Base-by-base conservation (phyloP, 202 grass and related monocot genomes). In the Zoysia matrella region DNA sequence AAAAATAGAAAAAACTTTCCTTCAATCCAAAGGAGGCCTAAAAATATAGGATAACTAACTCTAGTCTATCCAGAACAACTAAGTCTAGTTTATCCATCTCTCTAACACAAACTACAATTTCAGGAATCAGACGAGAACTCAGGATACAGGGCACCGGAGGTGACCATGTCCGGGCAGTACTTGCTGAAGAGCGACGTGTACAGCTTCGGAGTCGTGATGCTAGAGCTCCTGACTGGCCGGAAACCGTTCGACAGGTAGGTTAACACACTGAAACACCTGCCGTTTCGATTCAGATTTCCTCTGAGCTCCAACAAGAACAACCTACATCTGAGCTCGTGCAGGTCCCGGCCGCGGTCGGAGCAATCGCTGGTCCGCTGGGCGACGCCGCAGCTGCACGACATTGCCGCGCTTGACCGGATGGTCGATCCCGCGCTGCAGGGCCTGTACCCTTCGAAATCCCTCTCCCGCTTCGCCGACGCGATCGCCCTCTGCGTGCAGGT, bases 191-290 rank as follows among this genome's bases (percentile, higher is more conserved):
- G 95, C 56, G 95, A 95, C 22, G 85, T 98, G 47, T 98, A 94
- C 73, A 91, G 90, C 80, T 98, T 98, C 11, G 95, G 92, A 75
- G 88, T 98, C 10, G 89, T 98, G 60, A 98, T 98, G 95, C 87
- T 98, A 55, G 95, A 95, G 67, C 92, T 98, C 70, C 83, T 98
- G 43, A 91, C 95, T 22, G 90, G 95, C 10, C 77, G 87, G n/a
- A 90, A 93, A 79, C 90, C 95, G 4, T 93, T 93, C 39, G 95
- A 98, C 77, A 91, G 90, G 95, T 95, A 61, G 77, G 4, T 58
- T 2, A 53, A 14, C 1, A 5, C 44, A 0, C 4, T n/a, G 41
- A 44, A 44, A 65, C 4, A 74, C 14, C 41, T 66, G 66, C 45
- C 60, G 48, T 7, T 2, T 73, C 1, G 6, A 39, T 10, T 78